These are phyloP conservation scores for Solanum chiquidenum DNA, from an alignment of 257 asterid species.

Conservation along the genomic window DNA sequence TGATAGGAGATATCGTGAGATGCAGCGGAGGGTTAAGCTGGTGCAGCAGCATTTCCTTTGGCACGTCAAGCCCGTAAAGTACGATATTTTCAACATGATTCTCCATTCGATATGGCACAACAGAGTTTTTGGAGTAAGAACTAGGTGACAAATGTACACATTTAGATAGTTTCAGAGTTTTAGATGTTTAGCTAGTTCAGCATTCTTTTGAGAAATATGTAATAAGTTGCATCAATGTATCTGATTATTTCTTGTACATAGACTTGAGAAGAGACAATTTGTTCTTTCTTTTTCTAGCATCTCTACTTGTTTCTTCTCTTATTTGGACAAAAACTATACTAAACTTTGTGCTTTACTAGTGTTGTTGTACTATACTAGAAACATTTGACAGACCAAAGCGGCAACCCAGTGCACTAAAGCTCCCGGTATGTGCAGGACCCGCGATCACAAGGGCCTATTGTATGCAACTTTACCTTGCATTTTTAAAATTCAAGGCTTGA, in stretches of 20 bases:
- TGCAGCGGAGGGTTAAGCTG: constrained; percentile 71
- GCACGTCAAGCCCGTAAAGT: constrained; percentile 67
- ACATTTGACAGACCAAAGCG: background rate
- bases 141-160: constrained; percentile 1
- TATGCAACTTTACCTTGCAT: too few relatives aligned
- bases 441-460: background rate
- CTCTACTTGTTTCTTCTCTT: background rate
- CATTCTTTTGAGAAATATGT: background rate
- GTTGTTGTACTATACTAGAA: background rate
- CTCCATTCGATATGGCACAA: constrained; percentile 80
- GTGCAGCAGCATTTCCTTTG: constrained; percentile 88
- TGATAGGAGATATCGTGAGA: constrained; percentile 32
- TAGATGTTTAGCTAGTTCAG: background rate
- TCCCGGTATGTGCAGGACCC: background rate
- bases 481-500: background rate
- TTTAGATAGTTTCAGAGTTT: background rate
- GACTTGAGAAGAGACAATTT: background rate
- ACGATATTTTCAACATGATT: constrained; percentile 74
- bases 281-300: background rate
- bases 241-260: background rate
- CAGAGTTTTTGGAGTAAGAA: constrained; percentile 42
- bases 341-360: background rate
- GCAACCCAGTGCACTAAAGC: background rate
- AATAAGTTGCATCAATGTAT: background rate
- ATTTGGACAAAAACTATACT: background rate